Evolutionary conservation across 768 basidiomycete species (phyloP).

Genomic region (Strobilomyces confusus): DNA sequence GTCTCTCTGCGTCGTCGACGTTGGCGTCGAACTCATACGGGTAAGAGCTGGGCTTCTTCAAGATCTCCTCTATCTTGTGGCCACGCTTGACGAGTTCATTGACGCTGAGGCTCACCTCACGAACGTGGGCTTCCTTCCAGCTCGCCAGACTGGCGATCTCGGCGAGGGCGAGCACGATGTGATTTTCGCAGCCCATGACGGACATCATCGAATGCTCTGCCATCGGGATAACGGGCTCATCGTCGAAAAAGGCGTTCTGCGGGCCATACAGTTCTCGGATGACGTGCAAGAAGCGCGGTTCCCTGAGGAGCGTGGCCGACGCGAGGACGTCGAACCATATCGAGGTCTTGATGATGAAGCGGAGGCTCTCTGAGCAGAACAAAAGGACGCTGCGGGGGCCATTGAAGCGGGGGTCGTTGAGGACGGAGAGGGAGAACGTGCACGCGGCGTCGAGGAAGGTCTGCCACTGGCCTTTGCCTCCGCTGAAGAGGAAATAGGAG

Average conservation of each 20-base stretch:
- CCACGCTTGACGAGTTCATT: slow-evolving; percentile 56
- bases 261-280: slow-evolving; percentile 54
- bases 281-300: slow-evolving; percentile 53
- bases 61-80: slow-evolving; percentile 43
- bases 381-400: slow-evolving; percentile 45
- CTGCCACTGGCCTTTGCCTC: slow-evolving; percentile 68
- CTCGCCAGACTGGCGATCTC: slow-evolving; percentile 60
- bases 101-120: slow-evolving; percentile 50
- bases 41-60: slow-evolving; percentile 21
- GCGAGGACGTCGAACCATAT: slow-evolving; percentile 89
- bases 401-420: slow-evolving; percentile 36
- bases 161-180: slow-evolving; percentile 73
- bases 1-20: too few relatives aligned
- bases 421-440: slow-evolving; percentile 47
- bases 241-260: slow-evolving; percentile 18
- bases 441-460: slow-evolving; percentile 61
- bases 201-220: slow-evolving; percentile 65
- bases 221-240: slow-evolving; percentile 38
- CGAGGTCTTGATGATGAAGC: slow-evolving; percentile 77
- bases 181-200: slow-evolving; percentile 83
- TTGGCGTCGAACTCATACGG: not conserved
- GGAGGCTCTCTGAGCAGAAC: slow-evolving; percentile 46
- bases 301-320: slow-evolving; percentile 59
- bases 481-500: slow-evolving; percentile 73
- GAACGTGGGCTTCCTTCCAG: slow-evolving; percentile 55